A percentile compares a stretch with the other conserved stretches of the same genome.
Evolutionary conservation across 139 green algal genomes (phyloP).

Genomic region (Micractinium conductrix): DNA sequence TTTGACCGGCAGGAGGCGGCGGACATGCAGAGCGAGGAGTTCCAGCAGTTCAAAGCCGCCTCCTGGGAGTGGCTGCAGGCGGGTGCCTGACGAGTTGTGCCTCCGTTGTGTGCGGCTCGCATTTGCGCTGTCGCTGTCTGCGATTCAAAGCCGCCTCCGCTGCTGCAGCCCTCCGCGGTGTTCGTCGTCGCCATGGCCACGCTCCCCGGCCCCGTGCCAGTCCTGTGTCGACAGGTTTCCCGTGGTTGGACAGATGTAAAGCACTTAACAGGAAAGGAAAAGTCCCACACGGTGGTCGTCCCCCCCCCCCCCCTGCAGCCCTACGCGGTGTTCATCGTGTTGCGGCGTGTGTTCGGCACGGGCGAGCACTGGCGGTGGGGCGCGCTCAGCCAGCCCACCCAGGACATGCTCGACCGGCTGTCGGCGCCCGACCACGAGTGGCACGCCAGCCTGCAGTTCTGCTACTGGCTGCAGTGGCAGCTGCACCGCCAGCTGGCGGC

Average conservation of each 20-base stretch:
- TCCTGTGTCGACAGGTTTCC: too few relatives aligned
- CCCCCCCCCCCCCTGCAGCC: slow-evolving; percentile 61
- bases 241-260: too few relatives aligned
- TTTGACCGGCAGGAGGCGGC: slow-evolving; percentile 58
- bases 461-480: slow-evolving; percentile 87
- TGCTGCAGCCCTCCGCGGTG: background rate
- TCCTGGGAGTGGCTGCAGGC: slow-evolving; percentile 28
- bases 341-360: slow-evolving; percentile 88
- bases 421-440: slow-evolving; percentile 54
- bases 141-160: too few relatives aligned
- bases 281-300: too few relatives aligned
- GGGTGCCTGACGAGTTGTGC: background rate
- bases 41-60: slow-evolving; percentile 7
- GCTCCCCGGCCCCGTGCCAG: too few relatives aligned
- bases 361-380: slow-evolving; percentile 95
- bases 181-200: too few relatives aligned
- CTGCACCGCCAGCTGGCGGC: slow-evolving; percentile 85
- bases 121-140: too few relatives aligned
- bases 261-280: too few relatives aligned
- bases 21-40: slow-evolving; percentile 47
- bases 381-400: slow-evolving; percentile 50
- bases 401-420: slow-evolving; percentile 65
- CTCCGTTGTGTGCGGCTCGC: background rate
- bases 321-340: slow-evolving; percentile 90
- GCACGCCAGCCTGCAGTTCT: slow-evolving; percentile 63